Conservation (phyloP, 2,329 filamentous ascomycete species). For the Cladosporium sp. region DNA sequence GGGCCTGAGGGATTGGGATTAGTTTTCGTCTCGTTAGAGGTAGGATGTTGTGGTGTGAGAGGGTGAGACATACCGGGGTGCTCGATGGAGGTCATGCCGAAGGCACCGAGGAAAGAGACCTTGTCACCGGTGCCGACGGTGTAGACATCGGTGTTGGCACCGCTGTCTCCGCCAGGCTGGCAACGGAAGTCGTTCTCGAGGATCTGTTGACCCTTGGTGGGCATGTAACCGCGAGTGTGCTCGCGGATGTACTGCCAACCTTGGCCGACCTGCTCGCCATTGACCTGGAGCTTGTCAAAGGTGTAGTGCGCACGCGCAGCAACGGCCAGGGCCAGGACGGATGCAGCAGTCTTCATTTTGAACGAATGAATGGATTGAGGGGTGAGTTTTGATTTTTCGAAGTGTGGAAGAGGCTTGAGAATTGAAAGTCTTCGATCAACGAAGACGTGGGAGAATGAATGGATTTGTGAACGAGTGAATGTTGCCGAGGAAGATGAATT, state of each 20-base stretch:
- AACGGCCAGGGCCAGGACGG: slow-evolving; percentile 26
- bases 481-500: slow-evolving; percentile 1
- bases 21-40: neutral
- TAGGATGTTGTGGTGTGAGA: neutral
- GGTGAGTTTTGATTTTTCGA: neutral
- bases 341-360: slow-evolving; percentile 33
- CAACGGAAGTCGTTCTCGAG: slow-evolving; percentile 26
- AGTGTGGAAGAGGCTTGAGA: neutral
- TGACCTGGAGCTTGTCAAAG: slow-evolving; percentile 37
- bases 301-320: slow-evolving; percentile 33
- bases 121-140: slow-evolving; percentile 17
- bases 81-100: slow-evolving; percentile 17
- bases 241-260: slow-evolving; percentile 47
- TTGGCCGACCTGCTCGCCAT: slow-evolving; percentile 35
- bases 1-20: neutral
- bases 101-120: slow-evolving; percentile 18
- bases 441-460: slow-evolving; percentile 3
- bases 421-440: slow-evolving; percentile 12
- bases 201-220: slow-evolving; percentile 29
- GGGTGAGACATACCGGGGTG: slow-evolving; percentile 22
- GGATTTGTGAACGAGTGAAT: slow-evolving; percentile 8
- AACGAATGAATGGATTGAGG: slow-evolving; percentile 11
- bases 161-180: slow-evolving; percentile 19
- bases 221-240: slow-evolving; percentile 16
- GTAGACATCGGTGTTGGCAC: slow-evolving; percentile 33